Evolutionary conservation across 202 grass and related monocot genomes (phyloP).

Genomic region (Panicum hallii): DNA sequence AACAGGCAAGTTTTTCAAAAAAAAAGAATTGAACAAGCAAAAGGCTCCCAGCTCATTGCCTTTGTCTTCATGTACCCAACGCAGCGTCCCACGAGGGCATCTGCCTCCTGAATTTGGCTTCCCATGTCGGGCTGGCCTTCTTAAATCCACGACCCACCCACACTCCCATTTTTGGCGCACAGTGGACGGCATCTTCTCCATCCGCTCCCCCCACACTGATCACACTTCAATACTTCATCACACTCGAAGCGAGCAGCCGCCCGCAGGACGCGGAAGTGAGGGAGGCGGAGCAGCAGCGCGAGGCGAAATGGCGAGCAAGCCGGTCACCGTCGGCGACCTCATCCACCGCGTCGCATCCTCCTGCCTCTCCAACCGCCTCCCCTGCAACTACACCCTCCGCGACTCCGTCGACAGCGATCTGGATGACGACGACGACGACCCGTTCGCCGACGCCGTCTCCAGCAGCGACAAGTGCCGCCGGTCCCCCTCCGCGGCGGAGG

Average conservation of each 20-base stretch:
- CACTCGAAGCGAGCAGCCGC: neutral
- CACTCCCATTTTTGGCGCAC: slow-evolving; percentile 19
- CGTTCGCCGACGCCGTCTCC: slow-evolving; percentile 53
- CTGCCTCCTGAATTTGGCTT: slow-evolving; percentile 19
- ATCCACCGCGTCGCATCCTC: slow-evolving; percentile 87
- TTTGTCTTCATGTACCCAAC: slow-evolving; percentile 42
- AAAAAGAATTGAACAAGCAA: neutral
- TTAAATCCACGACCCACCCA: slow-evolving; percentile 19
- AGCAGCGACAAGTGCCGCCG: slow-evolving; percentile 40
- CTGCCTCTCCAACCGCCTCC: slow-evolving; percentile 84
- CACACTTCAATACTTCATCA: neutral
- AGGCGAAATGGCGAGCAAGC: slow-evolving; percentile 61
- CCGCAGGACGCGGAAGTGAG: neutral
- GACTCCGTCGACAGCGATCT: slow-evolving; percentile 58
- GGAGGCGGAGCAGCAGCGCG: neutral
- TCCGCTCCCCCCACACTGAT: neutral
- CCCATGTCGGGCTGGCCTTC: slow-evolving; percentile 22
- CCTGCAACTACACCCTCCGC: slow-evolving; percentile 47
- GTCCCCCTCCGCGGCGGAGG: neutral
- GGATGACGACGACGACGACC: slow-evolving; percentile 56
- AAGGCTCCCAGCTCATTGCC: neutral
- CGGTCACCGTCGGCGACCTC: slow-evolving; percentile 78
- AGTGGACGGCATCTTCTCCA: slow-evolving; percentile 9
- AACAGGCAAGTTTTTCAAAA: too few species aligned
- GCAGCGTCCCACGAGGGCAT: slow-evolving; percentile 37